Percentiles rank a stretch among this genome's conserved stretches.
Conservation (phyloP, 1,139 yeast genomes). For the Yueomyces sp. region DNA sequence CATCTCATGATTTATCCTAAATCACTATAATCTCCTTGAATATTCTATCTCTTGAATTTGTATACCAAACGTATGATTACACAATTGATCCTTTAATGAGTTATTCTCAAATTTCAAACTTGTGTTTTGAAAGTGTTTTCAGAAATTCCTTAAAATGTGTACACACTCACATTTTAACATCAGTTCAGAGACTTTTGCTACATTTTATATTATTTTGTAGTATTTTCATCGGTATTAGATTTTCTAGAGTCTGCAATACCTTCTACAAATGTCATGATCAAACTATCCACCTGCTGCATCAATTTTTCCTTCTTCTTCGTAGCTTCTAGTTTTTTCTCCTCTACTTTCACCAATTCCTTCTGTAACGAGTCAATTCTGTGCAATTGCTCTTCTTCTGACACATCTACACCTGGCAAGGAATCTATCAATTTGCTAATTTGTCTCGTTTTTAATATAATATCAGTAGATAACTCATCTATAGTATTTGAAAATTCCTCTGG, state of each 20-base stretch:
- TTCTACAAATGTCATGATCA: constrained; percentile 33
- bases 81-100: no score
- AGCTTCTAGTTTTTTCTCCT: constrained; percentile 44
- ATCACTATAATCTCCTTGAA: no score
- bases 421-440: constrained; percentile 81
- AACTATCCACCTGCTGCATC: constrained; percentile 50
- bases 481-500: constrained; percentile 44
- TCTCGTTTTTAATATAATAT: constrained; percentile 70
- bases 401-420: constrained; percentile 87
- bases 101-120: no score
- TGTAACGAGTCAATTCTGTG: constrained; percentile 52
- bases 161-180: no score
- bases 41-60: no score
- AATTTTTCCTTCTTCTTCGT: constrained; percentile 56
- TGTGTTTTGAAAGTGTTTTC: no score
- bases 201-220: no score
- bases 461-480: constrained; percentile 65
- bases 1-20: no score
- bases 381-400: constrained; percentile 64
- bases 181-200: no score
- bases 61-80: no score
- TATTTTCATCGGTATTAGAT: not conserved
- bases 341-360: constrained; percentile 48
- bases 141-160: no score
- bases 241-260: constrained; percentile 19